phyloP scores from a whole-genome alignment of 164 flowering plant genomes.

The Stephania cephalantha region DNA sequence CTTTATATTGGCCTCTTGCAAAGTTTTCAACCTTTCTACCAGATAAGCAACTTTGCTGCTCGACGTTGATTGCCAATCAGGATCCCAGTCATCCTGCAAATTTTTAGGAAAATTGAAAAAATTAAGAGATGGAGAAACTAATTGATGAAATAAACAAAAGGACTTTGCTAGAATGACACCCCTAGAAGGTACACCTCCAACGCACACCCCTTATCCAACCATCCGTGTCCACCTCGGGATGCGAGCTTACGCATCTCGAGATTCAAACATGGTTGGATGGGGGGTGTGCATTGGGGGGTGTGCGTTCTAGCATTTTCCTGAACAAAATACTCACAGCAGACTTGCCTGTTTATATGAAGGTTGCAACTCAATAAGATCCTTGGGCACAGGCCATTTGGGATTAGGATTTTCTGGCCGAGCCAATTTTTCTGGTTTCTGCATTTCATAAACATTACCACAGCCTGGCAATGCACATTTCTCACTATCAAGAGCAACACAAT shows the following conservation, averaged over 20 bases:
- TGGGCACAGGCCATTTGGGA: constrained; percentile 99
- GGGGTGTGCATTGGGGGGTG: too few relatives aligned
- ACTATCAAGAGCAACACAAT: constrained; percentile 84
- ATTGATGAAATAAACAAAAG: neutral
- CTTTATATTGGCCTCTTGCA: constrained; percentile 45
- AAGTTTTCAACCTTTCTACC: constrained; percentile 48
- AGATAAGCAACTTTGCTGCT: constrained; percentile 93
- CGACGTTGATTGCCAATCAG: constrained; percentile 98
- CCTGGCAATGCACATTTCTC: constrained; percentile 74
- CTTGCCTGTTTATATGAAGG: constrained; percentile 93
- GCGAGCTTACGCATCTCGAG: too few relatives aligned
- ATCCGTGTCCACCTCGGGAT: too few relatives aligned
- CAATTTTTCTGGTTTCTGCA: constrained; percentile 84
- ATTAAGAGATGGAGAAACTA: neutral
- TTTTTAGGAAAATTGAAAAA: neutral
- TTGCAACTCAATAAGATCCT: constrained; percentile 96
- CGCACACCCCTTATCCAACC: too few relatives aligned
- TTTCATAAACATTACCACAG: constrained; percentile 75
- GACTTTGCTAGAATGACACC: too few relatives aligned
- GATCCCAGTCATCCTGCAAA: constrained; percentile 88
- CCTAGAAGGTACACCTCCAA: too few relatives aligned
- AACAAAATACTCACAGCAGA: neutral
- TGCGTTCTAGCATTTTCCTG: too few relatives aligned
- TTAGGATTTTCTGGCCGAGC: constrained; percentile 94
- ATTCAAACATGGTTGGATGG: too few relatives aligned